Evolutionary conservation across 1,284 basidiomycete species (phyloP).

Genomic region (Pholiota adiposa): DNA sequence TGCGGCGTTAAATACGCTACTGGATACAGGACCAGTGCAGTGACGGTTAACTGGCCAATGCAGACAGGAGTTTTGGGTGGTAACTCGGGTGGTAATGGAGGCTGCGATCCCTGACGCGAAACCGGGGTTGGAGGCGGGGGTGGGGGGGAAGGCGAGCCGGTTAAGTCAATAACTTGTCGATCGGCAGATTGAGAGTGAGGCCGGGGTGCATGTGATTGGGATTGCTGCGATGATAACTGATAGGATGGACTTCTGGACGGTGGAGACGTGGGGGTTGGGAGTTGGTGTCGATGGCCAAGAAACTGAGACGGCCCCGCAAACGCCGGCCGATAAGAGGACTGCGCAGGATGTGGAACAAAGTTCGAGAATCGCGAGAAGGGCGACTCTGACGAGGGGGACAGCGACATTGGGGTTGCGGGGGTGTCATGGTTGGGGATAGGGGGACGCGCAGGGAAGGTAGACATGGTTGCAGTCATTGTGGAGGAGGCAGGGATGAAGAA

Average conservation of each 20-base stretch:
- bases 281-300: conserved; percentile 29
- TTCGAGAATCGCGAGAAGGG: conserved; percentile 20
- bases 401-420: conserved; percentile 5
- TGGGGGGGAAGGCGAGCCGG: conserved; percentile 75
- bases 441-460: conserved; percentile 17
- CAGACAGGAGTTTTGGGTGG: conserved; percentile 83
- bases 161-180: conserved; percentile 75
- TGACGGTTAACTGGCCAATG: conserved; percentile 83
- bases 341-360: conserved; percentile 21
- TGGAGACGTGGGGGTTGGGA: conserved; percentile 13
- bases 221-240: conserved; percentile 13
- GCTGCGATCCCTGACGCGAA: conserved; percentile 26
- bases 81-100: conserved; percentile 52
- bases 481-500: conserved; percentile 20
- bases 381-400: conserved; percentile 16
- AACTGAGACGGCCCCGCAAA: conserved; percentile 47
- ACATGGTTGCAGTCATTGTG: conserved; percentile 13
- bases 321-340: conserved; percentile 46
- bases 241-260: conserved; percentile 25
- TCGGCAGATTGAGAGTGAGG: conserved; percentile 25
- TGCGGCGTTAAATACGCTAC: conserved; percentile 69
- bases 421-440: conserved; percentile 5
- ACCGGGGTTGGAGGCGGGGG: conserved; percentile 52
- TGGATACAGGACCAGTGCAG: conserved; percentile 87
- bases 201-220: conserved; percentile 18